Evolutionary conservation across 306 rosid genomes (phyloP).

Genomic region (Rosa chinensis): DNA sequence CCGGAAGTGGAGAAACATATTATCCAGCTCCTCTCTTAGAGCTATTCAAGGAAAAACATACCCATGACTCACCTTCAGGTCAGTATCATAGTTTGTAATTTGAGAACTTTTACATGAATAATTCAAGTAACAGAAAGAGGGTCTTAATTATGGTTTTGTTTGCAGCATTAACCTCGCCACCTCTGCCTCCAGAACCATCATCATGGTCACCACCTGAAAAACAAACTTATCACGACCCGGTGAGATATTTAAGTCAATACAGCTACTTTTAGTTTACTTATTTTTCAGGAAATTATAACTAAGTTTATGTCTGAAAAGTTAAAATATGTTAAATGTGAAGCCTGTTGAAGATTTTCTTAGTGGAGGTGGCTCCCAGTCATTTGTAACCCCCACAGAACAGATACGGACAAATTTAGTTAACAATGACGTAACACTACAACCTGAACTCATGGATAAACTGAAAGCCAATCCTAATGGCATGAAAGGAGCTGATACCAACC

Average conservation of each 20-base stretch:
- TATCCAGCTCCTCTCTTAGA: constrained; percentile 72
- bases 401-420: constrained; percentile 20
- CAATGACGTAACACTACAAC: constrained; percentile 19
- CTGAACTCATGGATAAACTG: constrained; percentile 36
- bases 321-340: constrained; percentile 41
- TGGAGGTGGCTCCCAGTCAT: constrained; percentile 42
- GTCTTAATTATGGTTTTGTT: constrained; percentile 12
- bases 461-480: constrained; percentile 34
- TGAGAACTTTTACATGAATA: neutral
- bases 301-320: constrained; percentile 24
- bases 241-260: constrained; percentile 44
- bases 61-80: constrained; percentile 67
- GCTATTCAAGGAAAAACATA: constrained; percentile 57
- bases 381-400: constrained; percentile 42
- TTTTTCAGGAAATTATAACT: neutral
- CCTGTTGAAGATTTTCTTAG: constrained; percentile 50
- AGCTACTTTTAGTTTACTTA: constrained; percentile 20
- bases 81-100: constrained; percentile 28
- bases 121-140: constrained; percentile 4
- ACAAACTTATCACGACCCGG: constrained; percentile 36
- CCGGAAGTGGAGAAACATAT: constrained; percentile 48
- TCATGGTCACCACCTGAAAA: constrained; percentile 43
- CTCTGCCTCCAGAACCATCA: constrained; percentile 57
- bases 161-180: constrained; percentile 52
- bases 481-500: constrained; percentile 38